Base-by-base conservation (phyloP, 164 flowering plant genomes). In the Annona cherimola region DNA sequence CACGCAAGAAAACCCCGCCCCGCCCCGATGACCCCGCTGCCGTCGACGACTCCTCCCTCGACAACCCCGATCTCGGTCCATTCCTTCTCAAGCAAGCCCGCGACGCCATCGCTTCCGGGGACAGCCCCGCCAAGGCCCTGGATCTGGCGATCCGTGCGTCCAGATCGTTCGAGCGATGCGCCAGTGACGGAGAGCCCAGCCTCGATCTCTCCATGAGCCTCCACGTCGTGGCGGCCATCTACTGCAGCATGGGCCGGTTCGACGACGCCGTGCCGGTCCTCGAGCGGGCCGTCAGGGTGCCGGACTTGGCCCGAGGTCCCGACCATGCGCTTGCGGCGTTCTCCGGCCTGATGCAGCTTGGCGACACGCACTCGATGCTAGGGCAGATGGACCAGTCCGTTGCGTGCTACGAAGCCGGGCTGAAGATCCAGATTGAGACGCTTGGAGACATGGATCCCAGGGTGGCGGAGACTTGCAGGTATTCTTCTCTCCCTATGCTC, bases 391-490 rank as follows among this genome's bases (percentile, higher is more conserved):
- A 93, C 77, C 84, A 83, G 67, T 88, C 95, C 7, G 87, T 96
- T 42, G 83, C 74, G 3, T 86, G 89, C 71, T 96, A 96, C 65
- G 87, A 85, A 67, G 85, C 85, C 19, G 98, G 97, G 5, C 80
- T 93, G 75, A 83, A 86, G 85, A 87, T 93, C 64, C 99, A 96
- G 87, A 89, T 86, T 69, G 89, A 86, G 69, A 83, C 97, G 3
- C 77, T 96, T 60, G 99, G 99, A 1, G 97, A 90, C 65, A 80
- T 88, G 0, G 99, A 93, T 89, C 94, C 99, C 2, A 80, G 98
- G 73, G 99, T 96, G 67, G 98, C 97, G 0, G 99, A 96, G 82
- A 93, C 98, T 80, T 93, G 98, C 90, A 86, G 99, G 99, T 94
- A 45, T 42, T 39, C 18, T 54, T 43, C 69, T n/a, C 26, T 6